Conservation (phyloP, 192 early-diverging fungal genomes). For the Chytriomyces confervae region DNA sequence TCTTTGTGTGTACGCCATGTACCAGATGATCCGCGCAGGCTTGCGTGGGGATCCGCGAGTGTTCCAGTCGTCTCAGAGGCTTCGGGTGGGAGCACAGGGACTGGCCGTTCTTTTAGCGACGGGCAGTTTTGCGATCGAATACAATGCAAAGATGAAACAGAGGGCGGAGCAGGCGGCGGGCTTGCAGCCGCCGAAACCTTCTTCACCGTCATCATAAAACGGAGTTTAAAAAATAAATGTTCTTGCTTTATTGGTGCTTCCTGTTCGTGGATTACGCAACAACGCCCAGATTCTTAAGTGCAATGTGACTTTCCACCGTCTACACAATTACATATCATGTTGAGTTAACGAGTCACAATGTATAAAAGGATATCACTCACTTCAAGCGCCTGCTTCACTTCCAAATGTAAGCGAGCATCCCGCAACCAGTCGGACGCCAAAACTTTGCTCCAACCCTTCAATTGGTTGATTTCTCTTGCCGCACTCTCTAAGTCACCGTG, state of each 20-base stretch:
- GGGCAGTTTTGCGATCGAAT: neutral
- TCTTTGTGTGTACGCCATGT: constrained; percentile 20
- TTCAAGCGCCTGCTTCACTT: constrained; percentile 86
- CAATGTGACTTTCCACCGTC: constrained; percentile 24
- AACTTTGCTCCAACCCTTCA: constrained; percentile 87
- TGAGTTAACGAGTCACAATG: constrained; percentile 12
- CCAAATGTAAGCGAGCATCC: constrained; percentile 79
- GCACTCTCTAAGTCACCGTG: constrained; percentile 84
- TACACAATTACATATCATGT: neutral
- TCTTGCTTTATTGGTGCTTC: neutral
- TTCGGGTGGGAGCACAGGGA: constrained; percentile 39
- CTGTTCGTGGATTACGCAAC: neutral
- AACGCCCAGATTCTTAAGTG: constrained; percentile 26
- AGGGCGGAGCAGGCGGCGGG: neutral
- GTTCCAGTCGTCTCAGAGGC: constrained; percentile 39
- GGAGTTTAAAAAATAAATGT: too few relatives aligned
- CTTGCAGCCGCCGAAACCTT: neutral
- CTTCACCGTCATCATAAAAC: too few relatives aligned
- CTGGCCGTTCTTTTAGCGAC: constrained; percentile 36
- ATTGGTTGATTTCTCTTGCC: constrained; percentile 89
- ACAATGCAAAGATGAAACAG: neutral
- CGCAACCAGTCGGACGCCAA: constrained; percentile 89
- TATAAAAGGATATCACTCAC: constrained; percentile 50
- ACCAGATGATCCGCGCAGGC: constrained; percentile 34
- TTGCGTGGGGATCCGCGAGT: constrained; percentile 32